phyloP scores from a whole-genome alignment of 495 filamentous ascomycete genomes.

The Podospora didyma region DNA sequence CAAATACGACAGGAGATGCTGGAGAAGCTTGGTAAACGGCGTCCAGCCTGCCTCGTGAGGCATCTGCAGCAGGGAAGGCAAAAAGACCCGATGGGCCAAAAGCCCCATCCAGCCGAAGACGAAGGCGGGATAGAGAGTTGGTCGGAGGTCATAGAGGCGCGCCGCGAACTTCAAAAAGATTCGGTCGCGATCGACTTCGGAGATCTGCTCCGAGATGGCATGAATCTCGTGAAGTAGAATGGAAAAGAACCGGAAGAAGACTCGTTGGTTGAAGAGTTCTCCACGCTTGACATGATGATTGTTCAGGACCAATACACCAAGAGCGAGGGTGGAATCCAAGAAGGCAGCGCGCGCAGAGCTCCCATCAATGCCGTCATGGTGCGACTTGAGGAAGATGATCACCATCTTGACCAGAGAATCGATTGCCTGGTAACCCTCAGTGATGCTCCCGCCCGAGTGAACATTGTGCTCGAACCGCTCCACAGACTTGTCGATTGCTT shows the following conservation, averaged over 20 bases:
- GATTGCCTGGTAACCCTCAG: slow-evolving; percentile 68
- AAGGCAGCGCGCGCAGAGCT: slow-evolving; percentile 53
- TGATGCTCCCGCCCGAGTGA: slow-evolving; percentile 56
- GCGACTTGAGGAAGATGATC: slow-evolving; percentile 63
- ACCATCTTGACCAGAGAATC: slow-evolving; percentile 89
- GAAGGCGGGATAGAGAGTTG: slow-evolving; percentile 73
- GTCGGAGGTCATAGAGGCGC: slow-evolving; percentile 71
- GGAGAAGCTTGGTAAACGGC: slow-evolving; percentile 68
- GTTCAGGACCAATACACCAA: slow-evolving; percentile 77
- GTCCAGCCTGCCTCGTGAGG: slow-evolving; percentile 69
- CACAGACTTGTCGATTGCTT: slow-evolving; percentile 76
- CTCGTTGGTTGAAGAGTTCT: slow-evolving; percentile 78
- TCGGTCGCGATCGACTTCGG: slow-evolving; percentile 57
- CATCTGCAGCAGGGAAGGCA: slow-evolving; percentile 73
- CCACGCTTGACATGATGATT: slow-evolving; percentile 78
- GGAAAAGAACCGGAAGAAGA: slow-evolving; percentile 90
- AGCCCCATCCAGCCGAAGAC: slow-evolving; percentile 79
- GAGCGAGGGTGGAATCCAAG: slow-evolving; percentile 68
- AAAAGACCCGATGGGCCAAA: slow-evolving; percentile 79
- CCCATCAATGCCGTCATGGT: slow-evolving; percentile 52
- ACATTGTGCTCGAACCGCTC: slow-evolving; percentile 64
- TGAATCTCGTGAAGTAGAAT: slow-evolving; percentile 66
- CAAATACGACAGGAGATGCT: slow-evolving; percentile 68
- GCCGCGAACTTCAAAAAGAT: slow-evolving; percentile 70
- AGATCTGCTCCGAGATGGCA: slow-evolving; percentile 28